phyloP scores from a whole-genome alignment of 2,329 filamentous ascomycete genomes.

The Trichoderma harzianum region DNA sequence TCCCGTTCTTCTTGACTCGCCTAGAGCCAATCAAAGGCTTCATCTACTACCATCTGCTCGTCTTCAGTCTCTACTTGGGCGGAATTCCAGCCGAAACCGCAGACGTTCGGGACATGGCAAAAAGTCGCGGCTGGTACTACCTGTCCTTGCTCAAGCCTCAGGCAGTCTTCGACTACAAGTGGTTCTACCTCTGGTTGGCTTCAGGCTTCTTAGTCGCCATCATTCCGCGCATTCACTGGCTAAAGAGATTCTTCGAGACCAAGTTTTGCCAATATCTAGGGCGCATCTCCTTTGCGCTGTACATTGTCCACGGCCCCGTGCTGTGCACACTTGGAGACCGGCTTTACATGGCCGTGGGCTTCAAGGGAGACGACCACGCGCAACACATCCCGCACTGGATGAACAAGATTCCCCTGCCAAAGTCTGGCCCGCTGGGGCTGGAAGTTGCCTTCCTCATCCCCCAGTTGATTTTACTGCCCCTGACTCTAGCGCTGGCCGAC shows the following conservation, averaged over 20 bases:
- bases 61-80: slow-evolving; percentile 53
- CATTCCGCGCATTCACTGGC: slow-evolving; percentile 54
- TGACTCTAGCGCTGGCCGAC: slow-evolving; percentile 58
- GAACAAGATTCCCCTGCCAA: slow-evolving; percentile 53
- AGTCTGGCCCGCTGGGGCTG: slow-evolving; percentile 55
- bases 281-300: slow-evolving; percentile 59
- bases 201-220: slow-evolving; percentile 54
- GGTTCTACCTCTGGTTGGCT: slow-evolving; percentile 65
- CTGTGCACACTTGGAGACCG: slow-evolving; percentile 59
- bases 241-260: slow-evolving; percentile 57
- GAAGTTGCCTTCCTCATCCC: slow-evolving; percentile 58
- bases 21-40: slow-evolving; percentile 47
- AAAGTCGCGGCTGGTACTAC: slow-evolving; percentile 58
- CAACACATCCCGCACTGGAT: slow-evolving; percentile 55
- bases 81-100: slow-evolving; percentile 55
- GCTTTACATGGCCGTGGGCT: slow-evolving; percentile 60
- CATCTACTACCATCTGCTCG: slow-evolving; percentile 53
- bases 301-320: slow-evolving; percentile 62
- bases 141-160: slow-evolving; percentile 61
- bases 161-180: slow-evolving; percentile 63
- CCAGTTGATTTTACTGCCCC: slow-evolving; percentile 57
- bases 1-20: slow-evolving; percentile 47
- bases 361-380: slow-evolving; percentile 46
- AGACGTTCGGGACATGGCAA: slow-evolving; percentile 47
- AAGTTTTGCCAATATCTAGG: slow-evolving; percentile 60